Conservation (phyloP, 2,329 filamentous ascomycete genomes). For the Grosmannia huntii region DNA sequence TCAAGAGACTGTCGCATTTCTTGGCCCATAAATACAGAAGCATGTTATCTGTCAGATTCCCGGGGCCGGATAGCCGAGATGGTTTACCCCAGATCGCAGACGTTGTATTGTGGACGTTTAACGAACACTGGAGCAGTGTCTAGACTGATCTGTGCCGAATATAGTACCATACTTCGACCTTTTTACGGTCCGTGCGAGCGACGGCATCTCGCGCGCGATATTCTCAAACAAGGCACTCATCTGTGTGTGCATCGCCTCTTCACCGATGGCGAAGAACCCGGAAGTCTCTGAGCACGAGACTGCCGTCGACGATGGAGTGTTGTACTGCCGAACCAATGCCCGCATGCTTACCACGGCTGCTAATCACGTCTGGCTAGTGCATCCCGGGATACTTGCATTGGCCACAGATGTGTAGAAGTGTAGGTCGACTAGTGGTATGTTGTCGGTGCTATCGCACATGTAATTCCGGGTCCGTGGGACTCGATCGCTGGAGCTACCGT, state of each 20-base stretch:
- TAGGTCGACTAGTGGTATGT: conserved; percentile 3
- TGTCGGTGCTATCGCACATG: conserved; percentile 1
- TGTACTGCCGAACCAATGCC: conserved; percentile 2
- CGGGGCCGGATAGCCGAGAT: not conserved
- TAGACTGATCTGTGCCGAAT: no score
- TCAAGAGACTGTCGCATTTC: not conserved
- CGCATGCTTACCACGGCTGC: conserved; percentile 4
- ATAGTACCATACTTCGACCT: not conserved
- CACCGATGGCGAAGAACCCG: not conserved
- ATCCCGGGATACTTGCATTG: not conserved
- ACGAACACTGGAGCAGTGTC: no score
- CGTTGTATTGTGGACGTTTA: no score
- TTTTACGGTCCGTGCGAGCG: not conserved
- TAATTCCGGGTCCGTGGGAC: not conserved
- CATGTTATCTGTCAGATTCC: not conserved
- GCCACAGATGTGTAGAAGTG: conserved; percentile 4
- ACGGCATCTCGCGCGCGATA: not conserved
- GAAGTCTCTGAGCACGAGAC: not conserved
- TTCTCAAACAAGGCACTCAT: conserved; percentile 3
- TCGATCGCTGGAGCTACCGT: not conserved
- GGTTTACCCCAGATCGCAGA: not conserved
- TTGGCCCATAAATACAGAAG: not conserved
- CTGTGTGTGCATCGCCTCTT: not conserved
- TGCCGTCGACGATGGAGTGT: conserved; percentile 2
- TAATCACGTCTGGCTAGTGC: not conserved